Percentiles rank a stretch among this genome's conserved stretches.
Evolutionary conservation across 768 basidiomycete species (phyloP).

Genomic region (Calvatia gigantea): DNA sequence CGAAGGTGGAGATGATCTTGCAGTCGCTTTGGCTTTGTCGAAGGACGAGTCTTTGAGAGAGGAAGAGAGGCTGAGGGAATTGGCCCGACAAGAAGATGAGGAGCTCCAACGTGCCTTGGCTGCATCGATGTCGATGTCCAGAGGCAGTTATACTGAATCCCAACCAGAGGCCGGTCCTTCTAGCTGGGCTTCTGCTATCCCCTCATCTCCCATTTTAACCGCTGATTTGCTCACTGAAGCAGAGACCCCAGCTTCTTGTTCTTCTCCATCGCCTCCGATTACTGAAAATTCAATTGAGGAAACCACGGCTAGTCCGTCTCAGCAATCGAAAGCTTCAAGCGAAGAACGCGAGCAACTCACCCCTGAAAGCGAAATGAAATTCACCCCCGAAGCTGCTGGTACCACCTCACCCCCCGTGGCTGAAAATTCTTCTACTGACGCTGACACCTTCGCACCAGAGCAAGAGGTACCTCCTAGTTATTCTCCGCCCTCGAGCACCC

Average conservation of each 20-base stretch:
- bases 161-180: conserved; percentile 8
- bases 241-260: not conserved
- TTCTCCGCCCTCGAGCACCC: not conserved
- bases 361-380: not conserved
- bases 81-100: conserved; percentile 53
- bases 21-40: conserved; percentile 44
- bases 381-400: not conserved
- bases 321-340: not conserved
- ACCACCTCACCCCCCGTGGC: not conserved
- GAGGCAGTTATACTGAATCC: not conserved
- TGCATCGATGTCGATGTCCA: conserved; percentile 22
- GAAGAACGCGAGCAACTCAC: not conserved
- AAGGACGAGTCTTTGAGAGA: conserved; percentile 39
- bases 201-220: not conserved
- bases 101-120: conserved; percentile 63
- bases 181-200: not conserved
- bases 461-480: not conserved
- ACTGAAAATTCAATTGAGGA: not conserved
- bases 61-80: conserved; percentile 28
- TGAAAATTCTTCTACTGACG: not conserved
- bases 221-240: not conserved
- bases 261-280: not conserved
- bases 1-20: conserved; percentile 41
- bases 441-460: no score
- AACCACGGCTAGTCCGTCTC: not conserved